These are phyloP conservation scores for Camelina sativa DNA, from an alignment of 345 rosid species.

Conservation along the genomic window DNA sequence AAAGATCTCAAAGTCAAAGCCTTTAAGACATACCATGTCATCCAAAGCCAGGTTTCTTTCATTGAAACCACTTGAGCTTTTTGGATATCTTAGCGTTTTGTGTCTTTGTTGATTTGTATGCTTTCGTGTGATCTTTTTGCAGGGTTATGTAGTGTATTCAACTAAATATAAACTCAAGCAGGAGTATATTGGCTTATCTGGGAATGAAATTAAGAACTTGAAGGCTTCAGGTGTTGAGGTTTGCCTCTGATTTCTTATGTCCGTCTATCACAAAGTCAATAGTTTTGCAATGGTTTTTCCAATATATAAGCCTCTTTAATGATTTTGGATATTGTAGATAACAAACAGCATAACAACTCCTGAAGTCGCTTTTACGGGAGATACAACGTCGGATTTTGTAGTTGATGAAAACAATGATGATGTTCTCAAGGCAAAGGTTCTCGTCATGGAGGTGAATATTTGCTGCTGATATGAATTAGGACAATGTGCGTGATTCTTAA, in stretches of 20 bases:
- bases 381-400: slow-evolving; percentile 81
- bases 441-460: slow-evolving; percentile 81
- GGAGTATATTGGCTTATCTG: slow-evolving; percentile 76
- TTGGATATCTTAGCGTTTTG: neutral
- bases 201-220: slow-evolving; percentile 73
- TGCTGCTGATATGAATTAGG: slow-evolving; percentile 24
- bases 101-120: slow-evolving; percentile 18
- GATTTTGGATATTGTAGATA: slow-evolving; percentile 59
- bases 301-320: slow-evolving; percentile 16
- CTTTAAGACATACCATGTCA: slow-evolving; percentile 88
- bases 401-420: slow-evolving; percentile 64
- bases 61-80: neutral
- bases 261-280: neutral
- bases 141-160: slow-evolving; percentile 90
- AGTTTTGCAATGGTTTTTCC: neutral
- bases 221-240: slow-evolving; percentile 89
- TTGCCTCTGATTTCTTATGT: slow-evolving; percentile 34
- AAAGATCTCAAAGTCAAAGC: slow-evolving; percentile 89
- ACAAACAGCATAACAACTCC: slow-evolving; percentile 65
- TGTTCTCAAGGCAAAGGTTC: slow-evolving; percentile 80
- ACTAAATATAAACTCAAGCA: slow-evolving; percentile 76
- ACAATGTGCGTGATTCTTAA: slow-evolving; percentile 14
- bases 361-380: slow-evolving; percentile 97
- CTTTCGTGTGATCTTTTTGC: slow-evolving; percentile 35
- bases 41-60: slow-evolving; percentile 76